A percentile compares a stretch with the other conserved stretches of the same genome.
These are phyloP conservation scores for Russula foetens DNA, from an alignment of 768 basidiomycete genomes.

Conservation along the genomic window DNA sequence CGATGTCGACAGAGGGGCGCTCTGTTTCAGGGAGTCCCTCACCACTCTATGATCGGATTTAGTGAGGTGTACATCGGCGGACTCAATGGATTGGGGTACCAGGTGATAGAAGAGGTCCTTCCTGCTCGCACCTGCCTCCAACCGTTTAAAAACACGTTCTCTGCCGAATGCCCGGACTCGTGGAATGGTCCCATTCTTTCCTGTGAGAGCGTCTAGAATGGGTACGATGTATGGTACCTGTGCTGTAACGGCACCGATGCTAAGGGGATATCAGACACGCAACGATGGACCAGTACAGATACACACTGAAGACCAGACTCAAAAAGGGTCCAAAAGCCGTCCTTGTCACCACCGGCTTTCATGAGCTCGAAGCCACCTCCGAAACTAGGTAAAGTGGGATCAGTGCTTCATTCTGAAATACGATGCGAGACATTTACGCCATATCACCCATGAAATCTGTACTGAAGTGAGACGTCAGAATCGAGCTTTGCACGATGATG, in stretches of 20 bases:
- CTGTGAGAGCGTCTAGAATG: background rate
- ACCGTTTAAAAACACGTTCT: background rate
- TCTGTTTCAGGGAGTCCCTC: conserved; percentile 1
- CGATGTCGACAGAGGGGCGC: background rate
- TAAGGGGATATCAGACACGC: background rate
- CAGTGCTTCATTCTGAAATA: background rate
- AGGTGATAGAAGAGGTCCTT: conserved; percentile 35
- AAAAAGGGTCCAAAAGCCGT: background rate
- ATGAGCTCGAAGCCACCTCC: conserved; percentile 24
- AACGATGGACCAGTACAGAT: too few species aligned
- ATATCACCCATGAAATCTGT: conserved; percentile 43
- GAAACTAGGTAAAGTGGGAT: conserved; percentile 19
- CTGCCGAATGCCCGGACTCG: background rate
- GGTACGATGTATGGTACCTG: background rate
- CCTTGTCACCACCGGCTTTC: conserved; percentile 12
- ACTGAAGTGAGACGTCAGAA: conserved; percentile 21
- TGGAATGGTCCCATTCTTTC: background rate
- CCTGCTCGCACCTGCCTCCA: background rate
- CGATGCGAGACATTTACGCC: conserved; percentile 28
- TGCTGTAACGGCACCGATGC: background rate
- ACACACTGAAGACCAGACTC: background rate
- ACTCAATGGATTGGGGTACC: conserved; percentile 19
- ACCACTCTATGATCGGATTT: background rate
- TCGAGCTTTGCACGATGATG: background rate
- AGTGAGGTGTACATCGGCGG: background rate